Evolutionary conservation across 192 early-diverging fungal species (phyloP).

Genomic region (Podila epicladia): DNA sequence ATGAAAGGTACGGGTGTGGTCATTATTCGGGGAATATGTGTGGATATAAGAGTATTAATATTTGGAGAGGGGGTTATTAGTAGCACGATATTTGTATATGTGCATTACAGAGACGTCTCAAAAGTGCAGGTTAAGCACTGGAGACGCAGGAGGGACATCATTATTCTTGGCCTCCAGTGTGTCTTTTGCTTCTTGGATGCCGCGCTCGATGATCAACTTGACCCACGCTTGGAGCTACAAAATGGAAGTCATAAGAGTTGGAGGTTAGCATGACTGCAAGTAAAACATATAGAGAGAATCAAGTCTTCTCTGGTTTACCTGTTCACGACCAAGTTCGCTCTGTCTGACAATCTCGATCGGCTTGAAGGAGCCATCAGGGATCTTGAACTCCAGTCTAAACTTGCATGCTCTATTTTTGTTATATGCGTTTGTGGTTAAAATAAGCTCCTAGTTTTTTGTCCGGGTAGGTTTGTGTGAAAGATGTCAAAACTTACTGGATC

Average conservation of each 20-base stretch:
- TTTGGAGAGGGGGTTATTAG: background rate
- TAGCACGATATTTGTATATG: background rate
- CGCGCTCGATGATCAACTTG: slow-evolving; percentile 26
- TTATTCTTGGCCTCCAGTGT: slow-evolving; percentile 20
- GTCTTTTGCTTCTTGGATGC: slow-evolving; percentile 40
- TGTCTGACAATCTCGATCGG: slow-evolving; percentile 60
- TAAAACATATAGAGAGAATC: background rate
- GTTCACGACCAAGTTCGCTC: slow-evolving; percentile 50
- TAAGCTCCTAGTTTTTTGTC: background rate
- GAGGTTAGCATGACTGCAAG: too few species aligned
- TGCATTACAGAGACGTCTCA: background rate
- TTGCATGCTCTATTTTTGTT: slow-evolving; percentile 60
- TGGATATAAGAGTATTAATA: background rate
- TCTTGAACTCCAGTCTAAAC: slow-evolving; percentile 61
- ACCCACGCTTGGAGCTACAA: slow-evolving; percentile 28
- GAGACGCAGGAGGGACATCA: background rate
- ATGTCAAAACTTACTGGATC: slow-evolving; percentile 55
- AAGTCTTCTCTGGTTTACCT: slow-evolving; percentile 25
- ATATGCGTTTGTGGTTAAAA: background rate
- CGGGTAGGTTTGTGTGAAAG: background rate
- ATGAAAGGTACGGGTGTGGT: background rate
- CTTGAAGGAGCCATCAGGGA: slow-evolving; percentile 52
- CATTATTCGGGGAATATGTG: background rate
- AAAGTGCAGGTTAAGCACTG: slow-evolving; percentile 14
- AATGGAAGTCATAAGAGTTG: too few species aligned